A percentile compares a stretch with the other conserved stretches of the same genome.
Conservation (phyloP, 2,329 filamentous ascomycete genomes). For the Cladorrhinum sp. region DNA sequence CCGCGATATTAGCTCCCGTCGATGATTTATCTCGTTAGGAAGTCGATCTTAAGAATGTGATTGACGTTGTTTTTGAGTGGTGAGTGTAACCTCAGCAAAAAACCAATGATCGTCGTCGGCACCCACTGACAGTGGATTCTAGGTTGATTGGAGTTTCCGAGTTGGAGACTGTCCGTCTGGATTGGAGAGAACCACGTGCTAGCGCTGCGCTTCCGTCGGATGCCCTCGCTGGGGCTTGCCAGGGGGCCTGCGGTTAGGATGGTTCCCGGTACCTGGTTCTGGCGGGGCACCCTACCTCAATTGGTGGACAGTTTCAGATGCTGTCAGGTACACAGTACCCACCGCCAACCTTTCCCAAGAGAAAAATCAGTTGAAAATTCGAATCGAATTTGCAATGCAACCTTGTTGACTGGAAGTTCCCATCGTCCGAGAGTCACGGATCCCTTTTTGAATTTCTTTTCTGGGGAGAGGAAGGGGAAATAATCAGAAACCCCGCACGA, state of each 20-base stretch:
- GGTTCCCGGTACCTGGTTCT: conserved; percentile 4
- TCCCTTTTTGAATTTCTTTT: too few relatives aligned
- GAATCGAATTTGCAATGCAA: too few relatives aligned
- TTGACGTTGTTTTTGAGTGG: background rate
- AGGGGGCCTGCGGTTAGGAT: background rate
- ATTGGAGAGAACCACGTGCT: conserved; percentile 5
- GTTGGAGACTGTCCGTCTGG: background rate
- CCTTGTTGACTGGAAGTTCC: background rate
- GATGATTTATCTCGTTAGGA: background rate
- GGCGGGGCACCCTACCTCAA: conserved; percentile 1
- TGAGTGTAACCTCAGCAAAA: background rate
- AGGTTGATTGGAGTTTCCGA: background rate
- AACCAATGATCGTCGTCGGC: background rate
- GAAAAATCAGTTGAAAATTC: too few relatives aligned
- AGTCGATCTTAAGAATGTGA: background rate
- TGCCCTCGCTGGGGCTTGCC: background rate
- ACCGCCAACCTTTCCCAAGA: background rate
- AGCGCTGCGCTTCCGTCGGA: background rate
- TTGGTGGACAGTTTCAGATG: background rate
- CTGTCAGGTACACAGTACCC: conserved; percentile 9
- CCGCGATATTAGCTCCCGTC: background rate
- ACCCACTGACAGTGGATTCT: background rate
- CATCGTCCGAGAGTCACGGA: too few relatives aligned
- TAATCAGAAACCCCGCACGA: background rate
- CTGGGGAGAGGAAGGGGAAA: too few relatives aligned